Evolutionary conservation across 805 yeast species (phyloP).

Genomic region (Schizosaccharomyces octosporus): DNA sequence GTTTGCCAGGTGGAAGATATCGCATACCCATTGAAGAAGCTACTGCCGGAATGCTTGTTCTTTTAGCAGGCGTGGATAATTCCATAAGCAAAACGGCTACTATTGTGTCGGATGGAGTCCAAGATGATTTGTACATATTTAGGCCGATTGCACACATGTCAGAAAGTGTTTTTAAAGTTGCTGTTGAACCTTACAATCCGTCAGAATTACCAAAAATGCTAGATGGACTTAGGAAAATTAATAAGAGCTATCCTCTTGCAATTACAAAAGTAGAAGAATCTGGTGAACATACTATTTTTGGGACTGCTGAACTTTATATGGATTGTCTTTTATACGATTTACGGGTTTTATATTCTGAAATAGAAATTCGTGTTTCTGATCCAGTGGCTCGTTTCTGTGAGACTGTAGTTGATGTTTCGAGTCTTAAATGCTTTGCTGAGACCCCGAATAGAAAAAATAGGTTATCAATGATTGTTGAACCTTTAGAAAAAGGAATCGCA

Average conservation of each 20-base stretch:
- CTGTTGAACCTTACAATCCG: slow-evolving; percentile 61
- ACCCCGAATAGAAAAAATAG: slow-evolving; percentile 30
- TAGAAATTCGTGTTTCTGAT: slow-evolving; percentile 61
- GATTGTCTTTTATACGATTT: slow-evolving; percentile 66
- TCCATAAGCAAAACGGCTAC: slow-evolving; percentile 38
- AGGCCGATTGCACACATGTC: slow-evolving; percentile 22
- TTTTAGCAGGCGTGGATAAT: slow-evolving; percentile 38
- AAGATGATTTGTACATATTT: slow-evolving; percentile 15
- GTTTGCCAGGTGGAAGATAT: slow-evolving; percentile 48
- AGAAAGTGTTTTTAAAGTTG: slow-evolving; percentile 48
- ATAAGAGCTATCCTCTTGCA: slow-evolving; percentile 39
- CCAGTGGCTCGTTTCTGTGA: slow-evolving; percentile 65
- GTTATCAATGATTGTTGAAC: slow-evolving; percentile 55
- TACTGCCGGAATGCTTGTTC: slow-evolving; percentile 40
- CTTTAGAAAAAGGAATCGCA: slow-evolving; percentile 31
- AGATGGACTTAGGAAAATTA: slow-evolving; percentile 40
- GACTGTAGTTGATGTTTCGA: slow-evolving; percentile 40
- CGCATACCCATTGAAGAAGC: slow-evolving; percentile 28
- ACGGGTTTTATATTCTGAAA: slow-evolving; percentile 32
- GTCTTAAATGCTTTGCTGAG: slow-evolving; percentile 37
- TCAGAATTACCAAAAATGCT: slow-evolving; percentile 50
- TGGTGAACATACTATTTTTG: slow-evolving; percentile 61
- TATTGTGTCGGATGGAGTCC: slow-evolving; percentile 16
- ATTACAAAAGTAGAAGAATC: slow-evolving; percentile 59
- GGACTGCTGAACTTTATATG: slow-evolving; percentile 68